phyloP scores from a whole-genome alignment of 768 basidiomycete genomes.

The Amanita rubescens region DNA sequence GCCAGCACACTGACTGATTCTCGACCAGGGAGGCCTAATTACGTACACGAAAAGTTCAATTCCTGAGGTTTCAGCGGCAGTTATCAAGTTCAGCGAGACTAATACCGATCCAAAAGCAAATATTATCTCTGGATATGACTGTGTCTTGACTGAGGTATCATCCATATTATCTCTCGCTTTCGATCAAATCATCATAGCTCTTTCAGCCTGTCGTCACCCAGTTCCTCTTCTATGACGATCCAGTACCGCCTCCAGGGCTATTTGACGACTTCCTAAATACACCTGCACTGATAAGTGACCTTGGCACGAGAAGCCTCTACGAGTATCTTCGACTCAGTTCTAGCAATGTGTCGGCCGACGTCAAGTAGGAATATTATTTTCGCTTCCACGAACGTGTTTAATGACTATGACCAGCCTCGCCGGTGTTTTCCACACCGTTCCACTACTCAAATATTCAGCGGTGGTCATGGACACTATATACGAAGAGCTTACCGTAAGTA shows the following conservation, averaged over 20 bases:
- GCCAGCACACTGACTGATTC: background rate
- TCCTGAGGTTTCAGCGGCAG: constrained; percentile 26
- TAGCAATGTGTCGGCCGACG: constrained; percentile 19
- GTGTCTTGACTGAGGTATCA: background rate
- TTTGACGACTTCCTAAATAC: constrained; percentile 42
- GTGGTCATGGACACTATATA: constrained; percentile 25
- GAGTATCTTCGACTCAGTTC: constrained; percentile 25
- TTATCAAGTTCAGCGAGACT: constrained; percentile 30
- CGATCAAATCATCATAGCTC: background rate
- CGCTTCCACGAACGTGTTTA: constrained; percentile 6
- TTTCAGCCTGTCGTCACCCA: constrained; percentile 14
- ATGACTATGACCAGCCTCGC: constrained; percentile 12
- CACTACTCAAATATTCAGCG: constrained; percentile 24
- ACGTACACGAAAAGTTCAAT: constrained; percentile 18
- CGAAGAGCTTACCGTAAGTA: constrained; percentile 30
- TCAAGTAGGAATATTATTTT: constrained; percentile 4
- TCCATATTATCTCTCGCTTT: background rate
- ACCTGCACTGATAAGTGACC: constrained; percentile 22
- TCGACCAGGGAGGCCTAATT: constrained; percentile 43
- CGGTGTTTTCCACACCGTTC: constrained; percentile 28
- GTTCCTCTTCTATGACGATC: constrained; percentile 47
- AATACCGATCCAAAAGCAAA: constrained; percentile 45
- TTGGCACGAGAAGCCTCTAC: constrained; percentile 26
- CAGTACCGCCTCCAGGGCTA: constrained; percentile 33
- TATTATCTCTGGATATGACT: background rate